Evolutionary conservation across 1,284 basidiomycete species (phyloP).

Genomic region (Erythrobasidium hasegawianum): DNA sequence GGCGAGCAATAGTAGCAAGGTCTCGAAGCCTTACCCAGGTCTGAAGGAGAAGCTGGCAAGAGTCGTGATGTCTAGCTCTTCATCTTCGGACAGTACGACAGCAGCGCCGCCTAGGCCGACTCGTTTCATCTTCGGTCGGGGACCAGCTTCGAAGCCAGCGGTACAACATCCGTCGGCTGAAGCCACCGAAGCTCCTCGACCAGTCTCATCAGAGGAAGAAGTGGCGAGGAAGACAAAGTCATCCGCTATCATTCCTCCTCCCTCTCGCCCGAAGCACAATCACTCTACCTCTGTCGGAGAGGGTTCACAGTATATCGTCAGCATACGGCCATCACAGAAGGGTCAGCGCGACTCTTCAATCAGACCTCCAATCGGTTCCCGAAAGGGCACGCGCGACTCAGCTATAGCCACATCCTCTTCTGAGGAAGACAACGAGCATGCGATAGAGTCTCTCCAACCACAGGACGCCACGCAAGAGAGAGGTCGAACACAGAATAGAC

Average conservation of each 20-base stretch:
- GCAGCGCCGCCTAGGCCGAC: constrained; percentile 1
- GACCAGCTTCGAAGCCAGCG: constrained; percentile 27
- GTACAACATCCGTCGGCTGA: neutral
- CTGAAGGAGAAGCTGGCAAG: constrained; percentile 17
- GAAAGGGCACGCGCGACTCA: neutral
- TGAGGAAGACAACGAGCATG: neutral
- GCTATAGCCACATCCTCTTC: constrained; percentile 3
- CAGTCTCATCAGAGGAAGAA: neutral
- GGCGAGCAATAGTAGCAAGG: neutral
- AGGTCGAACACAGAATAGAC: constrained; percentile 2
- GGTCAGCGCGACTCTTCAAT: neutral
- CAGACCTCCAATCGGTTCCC: neutral
- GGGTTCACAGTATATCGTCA: constrained; percentile 33
- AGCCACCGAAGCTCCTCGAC: neutral
- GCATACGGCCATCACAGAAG: neutral
- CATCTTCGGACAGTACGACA: constrained; percentile 11
- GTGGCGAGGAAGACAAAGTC: neutral
- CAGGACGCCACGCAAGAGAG: neutral
- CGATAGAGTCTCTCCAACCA: neutral
- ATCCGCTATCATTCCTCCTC: neutral
- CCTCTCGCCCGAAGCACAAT: constrained; percentile 11
- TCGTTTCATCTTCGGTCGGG: constrained; percentile 18
- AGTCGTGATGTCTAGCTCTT: constrained; percentile 10
- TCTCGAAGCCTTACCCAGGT: constrained; percentile 4
- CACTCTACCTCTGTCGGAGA: constrained; percentile 29